Evolutionary conservation across 1,284 basidiomycete genomes (phyloP).

Genomic region (Cerrena zonata): DNA sequence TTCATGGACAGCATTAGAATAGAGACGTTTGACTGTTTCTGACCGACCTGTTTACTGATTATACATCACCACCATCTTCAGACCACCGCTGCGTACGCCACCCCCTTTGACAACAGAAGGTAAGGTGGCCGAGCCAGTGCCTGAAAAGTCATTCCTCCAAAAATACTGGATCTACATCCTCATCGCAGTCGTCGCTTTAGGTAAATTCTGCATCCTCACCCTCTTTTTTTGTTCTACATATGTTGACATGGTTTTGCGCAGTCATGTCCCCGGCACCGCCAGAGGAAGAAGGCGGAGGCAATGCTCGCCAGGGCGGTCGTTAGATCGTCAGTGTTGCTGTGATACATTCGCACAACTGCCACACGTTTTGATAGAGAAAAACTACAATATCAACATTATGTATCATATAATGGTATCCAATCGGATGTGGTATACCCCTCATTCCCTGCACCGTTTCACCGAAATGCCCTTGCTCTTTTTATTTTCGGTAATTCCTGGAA

Average conservation of each 20-base stretch:
- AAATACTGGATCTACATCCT: conserved; percentile 86
- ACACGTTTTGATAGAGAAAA: too few relatives aligned
- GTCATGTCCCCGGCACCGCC: conserved; percentile 7
- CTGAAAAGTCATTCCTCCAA: conserved; percentile 72
- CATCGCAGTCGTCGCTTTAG: conserved; percentile 49
- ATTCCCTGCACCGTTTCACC: not conserved
- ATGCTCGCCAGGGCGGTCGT: not conserved
- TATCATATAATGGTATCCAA: not conserved
- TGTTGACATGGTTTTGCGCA: not conserved
- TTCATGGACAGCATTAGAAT: conserved; percentile 2
- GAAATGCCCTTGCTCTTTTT: not conserved
- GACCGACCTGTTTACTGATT: conserved; percentile 6
- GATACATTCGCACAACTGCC: too few relatives aligned
- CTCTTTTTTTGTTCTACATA: not conserved
- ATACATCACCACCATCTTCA: conserved; percentile 23
- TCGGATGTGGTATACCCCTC: not conserved
- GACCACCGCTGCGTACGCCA: conserved; percentile 61
- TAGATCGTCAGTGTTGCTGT: too few relatives aligned
- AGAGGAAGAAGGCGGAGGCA: conserved; percentile 10
- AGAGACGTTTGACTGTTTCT: conserved; percentile 1
- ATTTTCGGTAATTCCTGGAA: too few relatives aligned
- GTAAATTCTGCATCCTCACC: conserved; percentile 38
- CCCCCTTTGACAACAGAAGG: conserved; percentile 64
- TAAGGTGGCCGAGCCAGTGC: conserved; percentile 50
- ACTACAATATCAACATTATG: not conserved